Evolutionary conservation across 345 rosid species (phyloP).

Genomic region (Pistacia integerrima): DNA sequence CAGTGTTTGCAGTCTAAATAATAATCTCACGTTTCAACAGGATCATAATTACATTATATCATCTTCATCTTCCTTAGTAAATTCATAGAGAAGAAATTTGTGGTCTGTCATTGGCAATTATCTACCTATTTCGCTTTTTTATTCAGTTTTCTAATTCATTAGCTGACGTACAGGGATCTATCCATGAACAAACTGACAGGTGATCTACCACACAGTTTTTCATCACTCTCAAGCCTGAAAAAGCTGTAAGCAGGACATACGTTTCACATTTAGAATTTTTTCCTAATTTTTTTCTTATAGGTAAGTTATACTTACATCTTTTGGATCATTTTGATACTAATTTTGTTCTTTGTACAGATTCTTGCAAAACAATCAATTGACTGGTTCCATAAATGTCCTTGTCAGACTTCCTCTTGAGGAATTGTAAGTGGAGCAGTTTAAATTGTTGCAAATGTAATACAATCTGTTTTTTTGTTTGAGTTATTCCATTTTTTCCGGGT

Average conservation of each 20-base stretch:
- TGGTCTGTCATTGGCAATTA: background rate
- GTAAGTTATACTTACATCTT: background rate
- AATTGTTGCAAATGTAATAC: background rate
- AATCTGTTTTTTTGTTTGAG: background rate
- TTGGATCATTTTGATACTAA: conserved; percentile 10
- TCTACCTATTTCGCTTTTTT: background rate
- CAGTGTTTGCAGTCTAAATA: no score
- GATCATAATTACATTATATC: background rate
- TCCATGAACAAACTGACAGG: conserved; percentile 76
- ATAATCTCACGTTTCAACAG: background rate
- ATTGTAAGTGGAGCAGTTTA: conserved; percentile 50
- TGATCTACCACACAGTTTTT: conserved; percentile 69
- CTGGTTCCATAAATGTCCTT: conserved; percentile 72
- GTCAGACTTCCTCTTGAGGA: conserved; percentile 71
- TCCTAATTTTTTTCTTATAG: no score
- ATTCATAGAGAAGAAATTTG: background rate
- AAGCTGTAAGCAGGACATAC: conserved; percentile 53
- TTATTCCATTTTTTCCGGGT: background rate
- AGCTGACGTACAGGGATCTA: conserved; percentile 66
- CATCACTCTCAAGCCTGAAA: conserved; percentile 53
- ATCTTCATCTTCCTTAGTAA: background rate
- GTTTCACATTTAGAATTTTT: background rate
- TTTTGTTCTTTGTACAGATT: conserved; percentile 40
- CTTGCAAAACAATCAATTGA: conserved; percentile 74
- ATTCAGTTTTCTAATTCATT: conserved; percentile 20